Evolutionary conservation across 768 basidiomycete species (phyloP).

Genomic region (Exidia glandulosa): DNA sequence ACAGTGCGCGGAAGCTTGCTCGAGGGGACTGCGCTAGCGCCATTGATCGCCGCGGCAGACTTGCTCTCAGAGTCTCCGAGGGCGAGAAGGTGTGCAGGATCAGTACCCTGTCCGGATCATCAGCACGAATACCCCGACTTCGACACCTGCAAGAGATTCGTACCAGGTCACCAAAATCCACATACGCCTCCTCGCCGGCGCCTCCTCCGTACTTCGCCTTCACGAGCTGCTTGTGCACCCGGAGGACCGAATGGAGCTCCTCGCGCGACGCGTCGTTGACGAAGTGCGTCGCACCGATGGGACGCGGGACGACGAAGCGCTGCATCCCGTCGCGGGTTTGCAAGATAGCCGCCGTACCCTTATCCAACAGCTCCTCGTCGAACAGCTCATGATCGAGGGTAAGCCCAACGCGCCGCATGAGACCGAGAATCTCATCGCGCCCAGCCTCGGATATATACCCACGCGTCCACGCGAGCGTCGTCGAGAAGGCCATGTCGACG

Average conservation of each 20-base stretch:
- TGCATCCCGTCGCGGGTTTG: constrained; percentile 22
- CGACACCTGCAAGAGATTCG: too few species aligned
- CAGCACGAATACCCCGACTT: too few species aligned
- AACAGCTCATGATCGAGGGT: constrained; percentile 24
- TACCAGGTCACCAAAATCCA: constrained; percentile 24
- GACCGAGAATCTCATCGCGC: constrained; percentile 22
- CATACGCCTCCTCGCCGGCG: constrained; percentile 23
- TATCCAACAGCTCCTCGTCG: constrained; percentile 17
- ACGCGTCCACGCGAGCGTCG: constrained; percentile 22
- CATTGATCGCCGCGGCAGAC: too few species aligned
- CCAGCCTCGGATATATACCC: constrained; percentile 21
- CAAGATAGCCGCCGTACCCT: constrained; percentile 22
- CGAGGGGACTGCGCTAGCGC: too few species aligned
- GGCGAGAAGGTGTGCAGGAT: too few species aligned
- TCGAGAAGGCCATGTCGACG: constrained; percentile 28
- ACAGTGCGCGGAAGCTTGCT: too few species aligned
- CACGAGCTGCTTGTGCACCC: constrained; percentile 22
- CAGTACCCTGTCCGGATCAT: too few species aligned
- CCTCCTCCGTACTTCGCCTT: constrained; percentile 16
- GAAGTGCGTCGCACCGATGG: constrained; percentile 23
- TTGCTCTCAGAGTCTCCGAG: too few species aligned
- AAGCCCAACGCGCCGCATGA: constrained; percentile 20
- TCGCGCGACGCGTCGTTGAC: constrained; percentile 24
- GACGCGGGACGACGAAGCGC: constrained; percentile 23
- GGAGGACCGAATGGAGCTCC: constrained; percentile 19